Evolutionary conservation across 2,329 filamentous ascomycete species (phyloP), one percentile per base, ranked within the genome.

Genomic region (Aschersonia sp.): DNA sequence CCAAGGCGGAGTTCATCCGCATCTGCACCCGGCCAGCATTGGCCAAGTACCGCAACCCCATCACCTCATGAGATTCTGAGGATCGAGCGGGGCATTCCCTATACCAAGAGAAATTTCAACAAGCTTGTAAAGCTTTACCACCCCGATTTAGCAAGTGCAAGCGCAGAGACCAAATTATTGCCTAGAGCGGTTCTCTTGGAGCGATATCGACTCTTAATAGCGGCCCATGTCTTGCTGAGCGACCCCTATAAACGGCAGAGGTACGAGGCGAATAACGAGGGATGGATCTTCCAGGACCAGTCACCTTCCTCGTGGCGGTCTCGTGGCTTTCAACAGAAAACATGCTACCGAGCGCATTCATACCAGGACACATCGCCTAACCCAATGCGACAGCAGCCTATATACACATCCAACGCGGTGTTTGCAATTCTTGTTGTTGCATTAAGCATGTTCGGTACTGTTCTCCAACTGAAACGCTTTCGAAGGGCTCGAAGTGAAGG

Each of bases 401-500:
- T 46, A 41, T 42, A 50, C 30, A 47, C 48, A 11, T 52, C 52
- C 41, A 55, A 55, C 41, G 30, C 41, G 4, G 35, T 45, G 1
- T 41, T 52, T 14, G 52, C 47, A 22, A 52, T 54, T 5, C 22
- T 55, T 11, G 5, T 49, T 1, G 22, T 53, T 2, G 45, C 48
- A 2, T 14, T 52, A 5, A 47, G 50, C 2, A 45, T 55, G 49
- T 43, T 46, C 0, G 48, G 49, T 14, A 49, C 47, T 1, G 41
- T 52, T 7, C 22, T 49, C 2, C 46, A 48, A 37, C 40, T 45
- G 32, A 42, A 46, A 32, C 45, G 50, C 6, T 43, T 48, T 4
- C 30, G 45, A 4, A 6, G 41, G 8, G 14, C 22, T 6, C 37
- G 42, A 42, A 79, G 82, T 9, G 52, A 49, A 10, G 42, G 30